These are phyloP conservation scores for Tetraselmis chui DNA, from an alignment of 139 green algal species.

Conservation along the genomic window DNA sequence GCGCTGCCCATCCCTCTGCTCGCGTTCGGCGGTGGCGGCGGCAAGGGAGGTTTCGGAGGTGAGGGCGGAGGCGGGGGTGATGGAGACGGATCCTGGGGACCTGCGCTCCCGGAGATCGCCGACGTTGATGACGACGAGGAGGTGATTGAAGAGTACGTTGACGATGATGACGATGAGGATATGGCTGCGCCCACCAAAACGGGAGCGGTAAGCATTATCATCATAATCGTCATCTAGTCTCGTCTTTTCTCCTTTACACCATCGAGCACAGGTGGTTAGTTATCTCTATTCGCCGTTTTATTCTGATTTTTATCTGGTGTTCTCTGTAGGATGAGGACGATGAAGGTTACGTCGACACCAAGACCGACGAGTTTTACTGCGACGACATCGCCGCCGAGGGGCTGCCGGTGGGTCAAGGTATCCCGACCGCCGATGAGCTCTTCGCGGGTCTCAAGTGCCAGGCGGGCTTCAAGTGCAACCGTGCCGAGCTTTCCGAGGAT, in stretches of 20 bases:
- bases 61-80: background rate
- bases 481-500: conserved; percentile 35
- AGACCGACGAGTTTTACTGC: conserved; percentile 29
- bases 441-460: conserved; percentile 50
- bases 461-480: conserved; percentile 33
- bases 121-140: background rate
- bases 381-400: conserved; percentile 33
- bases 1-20: background rate
- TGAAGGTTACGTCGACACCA: background rate
- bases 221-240: too few species aligned
- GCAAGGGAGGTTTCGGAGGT: too few species aligned
- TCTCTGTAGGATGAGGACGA: background rate
- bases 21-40: background rate
- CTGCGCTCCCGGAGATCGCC: background rate
- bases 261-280: too few species aligned
- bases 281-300: too few species aligned
- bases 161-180: background rate
- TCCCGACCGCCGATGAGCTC: conserved; percentile 57
- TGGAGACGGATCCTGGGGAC: background rate
- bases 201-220: too few species aligned
- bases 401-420: conserved; percentile 41
- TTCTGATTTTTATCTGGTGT: too few species aligned
- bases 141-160: background rate
- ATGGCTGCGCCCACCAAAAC: too few species aligned
- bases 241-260: too few species aligned